Percentiles rank a stretch among this genome's conserved stretches.
Evolutionary conservation across 2,329 filamentous ascomycete genomes (phyloP).

Genomic region (Dactylellina leptospora): DNA sequence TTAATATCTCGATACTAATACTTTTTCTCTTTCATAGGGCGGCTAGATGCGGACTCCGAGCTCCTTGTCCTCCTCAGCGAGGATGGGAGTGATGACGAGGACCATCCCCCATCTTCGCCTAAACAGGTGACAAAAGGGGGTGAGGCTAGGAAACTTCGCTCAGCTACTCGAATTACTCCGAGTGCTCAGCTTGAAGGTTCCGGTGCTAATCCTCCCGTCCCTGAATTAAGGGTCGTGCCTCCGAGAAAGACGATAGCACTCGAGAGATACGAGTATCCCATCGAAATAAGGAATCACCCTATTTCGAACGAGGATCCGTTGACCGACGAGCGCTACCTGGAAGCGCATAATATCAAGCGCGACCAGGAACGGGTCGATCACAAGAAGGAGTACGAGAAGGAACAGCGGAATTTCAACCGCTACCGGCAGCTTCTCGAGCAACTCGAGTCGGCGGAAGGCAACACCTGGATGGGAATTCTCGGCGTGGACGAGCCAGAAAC

Average conservation of each 20-base stretch:
- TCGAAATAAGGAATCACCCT: conserved; percentile 15
- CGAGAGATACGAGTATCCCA: conserved; percentile 29
- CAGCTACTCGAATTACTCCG: too few relatives aligned
- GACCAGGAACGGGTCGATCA: conserved; percentile 17
- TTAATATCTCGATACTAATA: not conserved
- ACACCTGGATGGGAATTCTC: conserved; percentile 36
- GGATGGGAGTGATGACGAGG: conserved; percentile 26
- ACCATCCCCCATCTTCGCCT: not conserved
- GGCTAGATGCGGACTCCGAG: conserved; percentile 3
- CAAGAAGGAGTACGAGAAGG: conserved; percentile 12
- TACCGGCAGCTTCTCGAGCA: conserved; percentile 38
- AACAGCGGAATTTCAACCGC: conserved; percentile 28
- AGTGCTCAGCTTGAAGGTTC: too few relatives aligned
- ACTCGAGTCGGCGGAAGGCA: conserved; percentile 13
- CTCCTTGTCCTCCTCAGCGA: conserved; percentile 16
- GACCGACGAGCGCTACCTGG: conserved; percentile 30
- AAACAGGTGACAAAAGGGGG: not conserved
- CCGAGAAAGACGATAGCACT: conserved; percentile 5
- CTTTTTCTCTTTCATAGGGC: not conserved
- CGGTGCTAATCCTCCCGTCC: not conserved
- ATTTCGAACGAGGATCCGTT: conserved; percentile 25
- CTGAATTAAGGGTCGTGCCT: not conserved
- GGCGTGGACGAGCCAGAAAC: conserved; percentile 24
- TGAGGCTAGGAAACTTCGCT: conserved; percentile 17
- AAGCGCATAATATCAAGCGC: conserved; percentile 17